Base-by-base conservation (phyloP, 2,329 filamentous ascomycete genomes). In the Sporothrix pallida region DNA sequence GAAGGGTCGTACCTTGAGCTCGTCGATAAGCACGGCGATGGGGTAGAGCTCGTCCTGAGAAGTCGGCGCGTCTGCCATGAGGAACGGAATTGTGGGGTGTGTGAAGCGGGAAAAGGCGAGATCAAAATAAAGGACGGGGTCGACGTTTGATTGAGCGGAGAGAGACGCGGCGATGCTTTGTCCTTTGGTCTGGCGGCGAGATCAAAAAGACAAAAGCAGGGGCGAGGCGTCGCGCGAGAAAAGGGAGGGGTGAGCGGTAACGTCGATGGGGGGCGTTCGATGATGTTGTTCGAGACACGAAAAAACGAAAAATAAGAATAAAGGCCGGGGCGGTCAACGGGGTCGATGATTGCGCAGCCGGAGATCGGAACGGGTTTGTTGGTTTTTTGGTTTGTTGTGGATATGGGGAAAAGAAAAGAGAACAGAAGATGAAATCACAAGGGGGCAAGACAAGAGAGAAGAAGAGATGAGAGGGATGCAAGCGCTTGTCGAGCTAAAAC, bases 41-140 rank as follows among this genome's bases (percentile, higher is more conserved):
- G 96, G 96, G 85, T 98, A 99, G 81, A 99, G 94, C 91, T 98
- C 97, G 86, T 99, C 96, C 84, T 92, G 97, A 87, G 95, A 91
- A 85, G 92, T 93, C 83, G 91, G 89, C 85, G 92, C 92, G 86
- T 98, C 89, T 85, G 89, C 94, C 95, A 98, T 98, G 83, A 84
- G 89, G 72, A 73, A 65, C 62, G 71, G 74, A 37, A 70, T 56
- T 69, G 69, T 71, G 68, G 26, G 23, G 17, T 44, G 17, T 44
- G 42, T 44, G 42, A 48, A 60, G 46, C 26, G 54, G 20, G 69
- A 70, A 46, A 70, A 46, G 9, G 46, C 58, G 73, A 37, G 31
- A 37, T 37, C 31, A 46, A 60, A 52, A 46, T 17, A 46, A 48
- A 54, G n/a, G 12, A 37, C 31, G 7, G n/a, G 50, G 2, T 37